Base-by-base conservation (phyloP, 371 early-diverging fungal species). In the Basidiobolus meristosporus region DNA sequence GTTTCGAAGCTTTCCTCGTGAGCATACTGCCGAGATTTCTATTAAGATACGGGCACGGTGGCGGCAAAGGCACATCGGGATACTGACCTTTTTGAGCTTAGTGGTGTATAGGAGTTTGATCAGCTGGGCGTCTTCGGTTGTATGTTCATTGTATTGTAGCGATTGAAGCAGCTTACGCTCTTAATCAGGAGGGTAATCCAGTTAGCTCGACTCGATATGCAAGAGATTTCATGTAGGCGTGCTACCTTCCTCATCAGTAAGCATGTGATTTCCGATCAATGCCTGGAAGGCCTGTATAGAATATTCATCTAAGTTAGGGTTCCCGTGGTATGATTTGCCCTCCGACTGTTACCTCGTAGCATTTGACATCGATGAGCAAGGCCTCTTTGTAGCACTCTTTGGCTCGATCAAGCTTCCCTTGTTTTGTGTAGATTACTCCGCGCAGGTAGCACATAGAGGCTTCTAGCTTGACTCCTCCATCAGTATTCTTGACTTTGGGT, bases 381-480 rank as follows among this genome's bases (percentile, higher is more conserved):
- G 85, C 71, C 40, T 77, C 70, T 38, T 68, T 67, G 42, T 68
- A 79, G 41, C 63, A 60, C 14, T 64, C 63, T 38, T 68, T 68
- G 5, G 82, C 82, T 18, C 50, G 48, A 3, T 47, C 53, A 4
- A 62, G 42, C 32, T 77, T 62, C 9, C 60, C 56, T 22, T 60
- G 42, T n/a, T 66, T 50, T 16, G 70, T 48, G 43, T 62, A 70
- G 1, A 68, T 66, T 15, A 59, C 42, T 28, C 80, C 84, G 41
- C 72, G 57, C 4, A 73, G 59, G 48, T 64, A 74, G 31, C 65
- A 70, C 62, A 77, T 62, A 7, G 63, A 53, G n/a, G 80, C 58
- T 47, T 70, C 73, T 21, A 73, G 46, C 42, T 53, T 50, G 33
- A 61, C 49, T 14, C 57, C 54, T 23, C 50, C 56, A 36, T 54